Evolutionary conservation across 2,329 filamentous ascomycete species (phyloP), one percentile per base, ranked within the genome.

Genomic region (Hypoxylon sp.): DNA sequence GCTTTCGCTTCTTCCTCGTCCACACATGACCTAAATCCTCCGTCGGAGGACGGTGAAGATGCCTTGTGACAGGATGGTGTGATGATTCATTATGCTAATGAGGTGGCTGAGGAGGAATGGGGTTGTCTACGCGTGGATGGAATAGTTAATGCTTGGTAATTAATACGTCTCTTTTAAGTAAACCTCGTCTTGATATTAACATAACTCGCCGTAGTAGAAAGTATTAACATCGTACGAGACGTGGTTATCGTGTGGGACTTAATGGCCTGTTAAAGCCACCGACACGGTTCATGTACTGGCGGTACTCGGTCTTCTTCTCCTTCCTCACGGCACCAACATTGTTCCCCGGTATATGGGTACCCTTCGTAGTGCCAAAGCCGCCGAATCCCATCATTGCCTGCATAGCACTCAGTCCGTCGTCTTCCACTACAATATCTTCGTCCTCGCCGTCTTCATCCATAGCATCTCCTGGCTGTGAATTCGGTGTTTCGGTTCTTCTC

Each of bases 261-360:
- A 94, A 81, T 49, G 92, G 92, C 74, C 92, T 82, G 78, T 95
- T 96, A 83, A 96, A 96, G 5, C 92, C 92, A 61, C 92, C 92
- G 56, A 89, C 84, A 62, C 92, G 87, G 77, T 96, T 96, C 89
- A 99, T 99, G 80, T 99, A 99, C 86, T 99, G 96, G 73, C 96
- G 87, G 77, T 98, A 98, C 83, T 97, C 89, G 13, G 91, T 92
- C 88, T 93, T 94, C 89, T 97, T 98, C 82, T 96, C 93, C 85
- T 96, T 98, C 72, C 91, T 85, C 57, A 98, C 89, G 0, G 85
- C 93, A 60, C 92, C 94, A 45, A 91, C 89, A 76, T 94, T 89
- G 77, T 99, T 99, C 1, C 96, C 96, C 0, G 88, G 86, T 1
- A 99, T 90, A 77, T 98, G 97, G 60, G 91, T 93, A 66, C 92